Evolutionary conservation across 2,329 filamentous ascomycete genomes (phyloP).

Genomic region (Escovopsis sp.): DNA sequence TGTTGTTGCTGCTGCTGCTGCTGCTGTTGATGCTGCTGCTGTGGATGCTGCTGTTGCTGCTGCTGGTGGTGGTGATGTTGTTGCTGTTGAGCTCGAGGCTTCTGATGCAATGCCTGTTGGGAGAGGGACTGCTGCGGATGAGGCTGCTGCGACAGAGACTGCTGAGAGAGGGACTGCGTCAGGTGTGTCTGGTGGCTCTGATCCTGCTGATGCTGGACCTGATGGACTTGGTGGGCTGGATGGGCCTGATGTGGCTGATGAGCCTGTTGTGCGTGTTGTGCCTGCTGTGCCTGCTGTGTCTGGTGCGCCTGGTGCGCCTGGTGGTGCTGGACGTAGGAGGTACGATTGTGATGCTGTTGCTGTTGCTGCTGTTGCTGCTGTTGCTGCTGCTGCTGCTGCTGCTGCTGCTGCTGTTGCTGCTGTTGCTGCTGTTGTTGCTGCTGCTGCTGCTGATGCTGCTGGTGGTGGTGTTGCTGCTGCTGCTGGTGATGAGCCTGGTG

Average conservation of each 20-base stretch:
- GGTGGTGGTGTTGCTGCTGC: slow-evolving; percentile 12
- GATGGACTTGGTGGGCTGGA: slow-evolving; percentile 8
- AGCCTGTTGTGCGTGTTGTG: slow-evolving; percentile 11
- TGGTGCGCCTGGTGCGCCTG: slow-evolving; percentile 16
- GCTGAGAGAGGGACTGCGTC: slow-evolving; percentile 12
- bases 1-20: slow-evolving; percentile 10
- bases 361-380: not conserved
- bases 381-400: slow-evolving; percentile 11
- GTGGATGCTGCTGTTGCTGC: too few species aligned
- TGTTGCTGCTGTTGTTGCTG: slow-evolving; percentile 18
- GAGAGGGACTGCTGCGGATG: not conserved
- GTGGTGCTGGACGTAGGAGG: slow-evolving; percentile 8
- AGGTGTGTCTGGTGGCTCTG: slow-evolving; percentile 15
- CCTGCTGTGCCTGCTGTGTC: slow-evolving; percentile 14
- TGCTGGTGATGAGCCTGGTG: slow-evolving; percentile 19
- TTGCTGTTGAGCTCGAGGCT: slow-evolving; percentile 10
- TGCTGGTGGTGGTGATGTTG: slow-evolving; percentile 3
- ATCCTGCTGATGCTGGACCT: slow-evolving; percentile 7
- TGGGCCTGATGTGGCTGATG: slow-evolving; percentile 12
- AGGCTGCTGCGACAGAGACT: not conserved
- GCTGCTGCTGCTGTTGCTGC: slow-evolving; percentile 17
- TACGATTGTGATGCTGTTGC: slow-evolving; percentile 2
- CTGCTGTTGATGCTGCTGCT: slow-evolving; percentile 13
- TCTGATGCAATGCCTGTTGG: not conserved
- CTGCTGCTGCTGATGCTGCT: slow-evolving; percentile 19